Evolutionary conservation across 129 eudicot species (phyloP), one percentile per base, ranked within the genome.

Genomic region (Gnaphalium uliginosum): DNA sequence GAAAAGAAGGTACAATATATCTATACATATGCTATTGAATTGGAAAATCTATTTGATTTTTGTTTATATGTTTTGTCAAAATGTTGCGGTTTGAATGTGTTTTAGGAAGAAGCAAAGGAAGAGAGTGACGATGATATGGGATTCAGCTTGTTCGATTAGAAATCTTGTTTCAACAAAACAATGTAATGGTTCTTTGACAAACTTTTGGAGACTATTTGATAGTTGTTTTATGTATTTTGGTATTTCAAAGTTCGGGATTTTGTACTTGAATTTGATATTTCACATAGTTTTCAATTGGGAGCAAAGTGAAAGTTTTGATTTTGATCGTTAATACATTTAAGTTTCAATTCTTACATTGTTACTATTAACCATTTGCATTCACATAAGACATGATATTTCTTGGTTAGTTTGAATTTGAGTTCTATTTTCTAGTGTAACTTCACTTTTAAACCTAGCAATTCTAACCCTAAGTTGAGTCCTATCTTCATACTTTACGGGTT

Each of bases 81-180:
- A 29, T 29, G 43, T 64, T 63, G 22, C 5, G 14, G 2, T 17
- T 17, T 26, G 69, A 14, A n/a, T 64, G 2, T 14, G 10, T 15
- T 64, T 6, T 32, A 62, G 67, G 39, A 62, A 62, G 37, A 62
- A 62, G 67, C 84, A 5, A 88, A 85, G 93, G 93, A 88, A 62
- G 93, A 83, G 76, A 88, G 92, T 75, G 92, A 88, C 7, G 92
- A 85, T 35, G 93, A 88, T 72, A 85, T 88, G 93, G 90, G 93
- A 74, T 88, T 88, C 85, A 78, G 89, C 51, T 83, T 88, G 82
- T 88, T 88, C 63, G 92, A 88, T 78, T 88, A 88, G 82, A 19
- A 32, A 10, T 54, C 8, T 33, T 25, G 32, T 37, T 43, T 33
- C 54, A 26, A 25, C 53, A 46, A 41, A 41, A 41, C 48, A 69